A percentile compares a stretch with the other conserved stretches of the same genome.
phyloP scores from a whole-genome alignment of 1,284 basidiomycete genomes.

The Rugosomyces carneus region DNA sequence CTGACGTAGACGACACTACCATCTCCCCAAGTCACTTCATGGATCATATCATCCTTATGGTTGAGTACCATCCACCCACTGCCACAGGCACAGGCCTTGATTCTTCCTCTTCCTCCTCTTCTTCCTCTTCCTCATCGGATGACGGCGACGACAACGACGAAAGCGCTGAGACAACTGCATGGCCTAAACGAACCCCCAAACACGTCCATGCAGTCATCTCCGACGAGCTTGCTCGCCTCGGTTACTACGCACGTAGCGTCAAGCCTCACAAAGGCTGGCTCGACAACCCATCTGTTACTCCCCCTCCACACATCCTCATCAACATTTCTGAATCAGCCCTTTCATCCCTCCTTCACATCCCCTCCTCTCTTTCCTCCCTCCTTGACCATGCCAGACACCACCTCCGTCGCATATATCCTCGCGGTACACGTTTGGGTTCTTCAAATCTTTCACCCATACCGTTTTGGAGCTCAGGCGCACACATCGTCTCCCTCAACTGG shows the following conservation, averaged over 20 bases:
- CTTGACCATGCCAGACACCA: constrained; percentile 37
- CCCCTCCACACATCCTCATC: constrained; percentile 45
- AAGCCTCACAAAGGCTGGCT: constrained; percentile 50
- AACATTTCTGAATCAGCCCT: constrained; percentile 55
- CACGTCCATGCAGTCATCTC: constrained; percentile 34
- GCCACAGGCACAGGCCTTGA: constrained; percentile 18
- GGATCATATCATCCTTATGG: constrained; percentile 58
- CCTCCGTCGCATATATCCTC: constrained; percentile 53
- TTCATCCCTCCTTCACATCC: constrained; percentile 29
- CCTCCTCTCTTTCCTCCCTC: constrained; percentile 28
- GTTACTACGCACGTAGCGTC: constrained; percentile 53
- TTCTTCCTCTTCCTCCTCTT: constrained; percentile 15
- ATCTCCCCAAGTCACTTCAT: constrained; percentile 42
- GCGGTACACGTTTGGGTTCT: constrained; percentile 50
- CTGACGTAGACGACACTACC: constrained; percentile 27
- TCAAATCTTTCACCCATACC: constrained; percentile 46
- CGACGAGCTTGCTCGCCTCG: constrained; percentile 41
- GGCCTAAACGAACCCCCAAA: constrained; percentile 15
- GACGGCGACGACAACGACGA: constrained; percentile 11
- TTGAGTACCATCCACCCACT: constrained; percentile 46
- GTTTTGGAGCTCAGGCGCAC: constrained; percentile 57
- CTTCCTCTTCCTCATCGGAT: constrained; percentile 19
- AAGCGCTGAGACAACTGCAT: constrained; percentile 13
- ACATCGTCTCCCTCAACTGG: constrained; percentile 64
- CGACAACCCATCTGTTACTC: constrained; percentile 26